Base-by-base conservation (phyloP, 352 stramenopile species). In the Phytopythium mirpurense region DNA sequence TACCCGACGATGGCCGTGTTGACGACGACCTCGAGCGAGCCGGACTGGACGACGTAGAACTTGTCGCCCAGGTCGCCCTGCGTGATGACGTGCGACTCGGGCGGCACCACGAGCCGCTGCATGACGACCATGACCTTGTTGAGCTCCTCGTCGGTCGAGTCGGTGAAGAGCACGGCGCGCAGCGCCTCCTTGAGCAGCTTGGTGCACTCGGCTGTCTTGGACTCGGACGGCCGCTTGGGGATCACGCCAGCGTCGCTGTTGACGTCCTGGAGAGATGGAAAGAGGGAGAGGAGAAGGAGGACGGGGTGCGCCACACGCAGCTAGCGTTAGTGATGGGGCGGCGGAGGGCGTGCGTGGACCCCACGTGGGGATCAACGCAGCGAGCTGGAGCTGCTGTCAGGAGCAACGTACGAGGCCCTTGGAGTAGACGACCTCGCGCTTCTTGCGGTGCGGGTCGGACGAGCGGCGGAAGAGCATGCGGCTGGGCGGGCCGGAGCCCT, bases 51-150 rank as follows among this genome's bases (percentile, higher is more conserved):
- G 35, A 90, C 78, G 70, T 97, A 98, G 51, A 98, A 98, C 58
- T 93, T 74, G 65, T 98, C 86, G 41, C 93, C 95, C 0, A 86
- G 68, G 55, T 96, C 89, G 12, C 92, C 90, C 60, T 98, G 90
- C 47, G 83, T 91, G 57, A 98, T 98, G 42, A 98, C 94, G 5
- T 83, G 73, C 23, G 98, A 78, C 31, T 87, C 88, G 0, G 65
- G 56, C 2, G 73, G 60, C 2, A 86, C 66, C 11, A 67, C 57
- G 24, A 90, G 61, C 12, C 72, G 62, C 54, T 90, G 82, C 75
- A 97, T 96, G 49, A 93, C 77, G 31, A 86, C 68, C 7, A 96
- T 57, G 3, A 87, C 70, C 34, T 79, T 78, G 51, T 90, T 77
- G 43, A 90, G 61, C 31, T 87, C 77, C 59, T 86, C 68, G 35